These are phyloP conservation scores for Tricholoma sp. DNA, from an alignment of 768 basidiomycete genomes.

Conservation along the genomic window DNA sequence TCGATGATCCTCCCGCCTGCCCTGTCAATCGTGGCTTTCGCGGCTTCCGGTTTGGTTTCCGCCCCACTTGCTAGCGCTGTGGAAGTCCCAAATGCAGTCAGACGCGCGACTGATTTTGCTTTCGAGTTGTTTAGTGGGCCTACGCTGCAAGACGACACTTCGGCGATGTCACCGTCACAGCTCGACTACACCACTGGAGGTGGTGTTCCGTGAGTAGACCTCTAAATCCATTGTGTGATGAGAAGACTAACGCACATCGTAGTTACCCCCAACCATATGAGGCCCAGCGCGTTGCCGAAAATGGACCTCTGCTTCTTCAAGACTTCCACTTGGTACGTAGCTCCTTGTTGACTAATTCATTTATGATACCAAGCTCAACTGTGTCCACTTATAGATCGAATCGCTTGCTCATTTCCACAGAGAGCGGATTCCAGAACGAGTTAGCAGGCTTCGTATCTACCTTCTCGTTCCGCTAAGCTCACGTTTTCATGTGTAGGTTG, in stretches of 20 bases:
- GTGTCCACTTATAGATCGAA: constrained; percentile 5
- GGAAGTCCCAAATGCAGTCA: background rate
- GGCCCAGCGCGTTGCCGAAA: constrained; percentile 9
- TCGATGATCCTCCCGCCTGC: background rate
- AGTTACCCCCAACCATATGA: constrained; percentile 10
- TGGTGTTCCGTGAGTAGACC: constrained; percentile 9
- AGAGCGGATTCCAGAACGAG: constrained; percentile 9
- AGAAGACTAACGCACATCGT: background rate
- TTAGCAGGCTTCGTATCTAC: background rate
- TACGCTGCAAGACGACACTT: constrained; percentile 1
- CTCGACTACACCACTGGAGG: constrained; percentile 9
- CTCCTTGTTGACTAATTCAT: background rate
- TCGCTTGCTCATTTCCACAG: constrained; percentile 15
- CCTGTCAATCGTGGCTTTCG: background rate
- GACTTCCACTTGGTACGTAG: constrained; percentile 10
- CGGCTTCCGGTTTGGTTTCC: background rate
- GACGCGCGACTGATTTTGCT: background rate
- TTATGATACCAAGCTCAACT: background rate
- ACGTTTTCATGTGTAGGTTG: constrained; percentile 17
- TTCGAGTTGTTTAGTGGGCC: constrained; percentile 6
- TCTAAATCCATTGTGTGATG: background rate
- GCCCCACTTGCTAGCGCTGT: background rate
- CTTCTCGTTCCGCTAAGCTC: background rate
- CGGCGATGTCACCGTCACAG: constrained; percentile 5
- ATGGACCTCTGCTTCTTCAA: constrained; percentile 9